Evolutionary conservation across 148 eudicot species (phyloP).

Genomic region (Cornus controversa): DNA sequence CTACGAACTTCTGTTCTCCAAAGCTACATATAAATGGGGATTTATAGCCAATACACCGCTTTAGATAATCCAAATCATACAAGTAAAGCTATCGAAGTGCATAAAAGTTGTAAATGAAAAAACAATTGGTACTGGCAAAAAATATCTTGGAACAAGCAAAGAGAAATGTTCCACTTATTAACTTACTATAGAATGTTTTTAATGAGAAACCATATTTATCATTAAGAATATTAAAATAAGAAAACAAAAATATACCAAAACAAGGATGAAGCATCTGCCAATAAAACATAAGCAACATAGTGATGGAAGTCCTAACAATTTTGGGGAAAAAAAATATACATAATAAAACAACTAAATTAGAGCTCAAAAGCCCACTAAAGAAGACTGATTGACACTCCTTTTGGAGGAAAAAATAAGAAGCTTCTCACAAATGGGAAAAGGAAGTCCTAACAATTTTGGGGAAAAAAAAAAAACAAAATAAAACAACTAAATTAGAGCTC

Average conservation of each 20-base stretch:
- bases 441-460: too few species aligned
- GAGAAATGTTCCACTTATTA: background rate
- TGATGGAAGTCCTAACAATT: background rate
- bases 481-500: background rate
- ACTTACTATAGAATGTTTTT: background rate
- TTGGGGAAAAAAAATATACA: too few species aligned
- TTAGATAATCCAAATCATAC: background rate
- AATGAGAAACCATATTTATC: background rate
- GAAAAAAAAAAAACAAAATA: too few species aligned
- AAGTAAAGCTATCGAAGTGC: background rate
- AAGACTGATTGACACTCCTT: background rate
- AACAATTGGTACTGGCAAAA: background rate
- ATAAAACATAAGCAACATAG: background rate
- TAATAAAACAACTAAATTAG: background rate
- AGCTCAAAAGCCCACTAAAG: background rate
- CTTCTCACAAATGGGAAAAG: background rate
- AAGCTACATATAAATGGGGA: background rate
- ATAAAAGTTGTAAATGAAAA: background rate
- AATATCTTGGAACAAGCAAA: background rate
- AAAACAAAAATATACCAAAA: background rate
- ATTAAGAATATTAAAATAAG: too few species aligned
- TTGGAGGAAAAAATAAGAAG: background rate
- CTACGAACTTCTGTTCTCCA: background rate
- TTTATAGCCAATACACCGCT: background rate
- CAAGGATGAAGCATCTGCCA: background rate